Evolutionary conservation across 371 early-diverging fungal species (phyloP).

Genomic region (Dentiscutata heterogama): DNA sequence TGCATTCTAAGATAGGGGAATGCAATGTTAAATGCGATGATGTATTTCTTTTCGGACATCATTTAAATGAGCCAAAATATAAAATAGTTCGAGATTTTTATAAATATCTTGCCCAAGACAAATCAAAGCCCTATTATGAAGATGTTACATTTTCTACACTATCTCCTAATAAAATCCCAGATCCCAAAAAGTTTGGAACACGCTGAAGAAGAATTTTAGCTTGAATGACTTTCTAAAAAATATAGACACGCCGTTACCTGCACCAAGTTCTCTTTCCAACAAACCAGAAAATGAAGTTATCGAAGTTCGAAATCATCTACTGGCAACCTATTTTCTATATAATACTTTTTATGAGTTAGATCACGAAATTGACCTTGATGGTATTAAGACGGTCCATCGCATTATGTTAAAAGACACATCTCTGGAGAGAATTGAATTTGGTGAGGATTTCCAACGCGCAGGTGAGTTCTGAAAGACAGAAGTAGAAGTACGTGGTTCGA

Average conservation of each 20-base stretch:
- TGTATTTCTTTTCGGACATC: too few species aligned
- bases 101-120: too few species aligned
- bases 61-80: constrained; percentile 43
- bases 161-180: too few species aligned
- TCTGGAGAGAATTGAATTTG: constrained; percentile 1
- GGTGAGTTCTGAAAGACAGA: constrained; percentile 18
- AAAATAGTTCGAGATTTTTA: constrained; percentile 38
- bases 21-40: too few species aligned
- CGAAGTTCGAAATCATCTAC: constrained; percentile 33
- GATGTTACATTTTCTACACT: too few species aligned
- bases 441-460: not conserved
- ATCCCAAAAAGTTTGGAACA: constrained; percentile 26
- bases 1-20: constrained; percentile 31
- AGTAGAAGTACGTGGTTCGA: not conserved
- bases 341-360: constrained; percentile 30
- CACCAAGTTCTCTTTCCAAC: constrained; percentile 11
- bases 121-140: too few species aligned
- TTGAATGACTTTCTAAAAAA: constrained; percentile 19
- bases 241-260: not conserved
- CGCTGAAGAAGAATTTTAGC: constrained; percentile 7
- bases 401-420: constrained; percentile 32
- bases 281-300: constrained; percentile 36
- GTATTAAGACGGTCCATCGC: constrained; percentile 26
- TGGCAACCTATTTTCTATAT: constrained; percentile 28
- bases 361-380: constrained; percentile 3